phyloP scores from a whole-genome alignment of 2,329 filamentous ascomycete species.

The Microcera coccophila region DNA sequence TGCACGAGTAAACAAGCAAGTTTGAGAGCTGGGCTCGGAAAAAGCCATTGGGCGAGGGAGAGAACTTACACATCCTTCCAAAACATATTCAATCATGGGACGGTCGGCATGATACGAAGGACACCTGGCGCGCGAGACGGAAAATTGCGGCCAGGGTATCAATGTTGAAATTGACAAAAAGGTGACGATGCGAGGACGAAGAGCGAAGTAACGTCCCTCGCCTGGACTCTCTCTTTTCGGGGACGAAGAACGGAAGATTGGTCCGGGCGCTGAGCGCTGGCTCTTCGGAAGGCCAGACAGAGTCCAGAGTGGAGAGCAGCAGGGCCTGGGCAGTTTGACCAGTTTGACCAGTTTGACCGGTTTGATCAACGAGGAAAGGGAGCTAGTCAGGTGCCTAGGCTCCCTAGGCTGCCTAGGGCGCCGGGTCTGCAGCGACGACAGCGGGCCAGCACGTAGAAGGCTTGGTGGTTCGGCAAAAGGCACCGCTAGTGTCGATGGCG shows the following conservation, averaged over 20 bases:
- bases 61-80: slow-evolving; percentile 42
- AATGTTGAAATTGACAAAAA: slow-evolving; percentile 3
- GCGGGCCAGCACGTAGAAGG: background rate
- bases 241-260: background rate
- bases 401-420: too few relatives aligned
- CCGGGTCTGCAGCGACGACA: background rate
- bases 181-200: slow-evolving; percentile 14
- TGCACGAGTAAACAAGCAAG: slow-evolving; percentile 6
- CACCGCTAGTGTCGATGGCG: background rate
- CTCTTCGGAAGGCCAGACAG: background rate
- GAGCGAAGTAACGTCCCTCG: slow-evolving; percentile 1
- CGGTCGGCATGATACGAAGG: slow-evolving; percentile 32
- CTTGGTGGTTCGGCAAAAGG: background rate
- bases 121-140: slow-evolving; percentile 29
- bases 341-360: too few relatives aligned
- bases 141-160: slow-evolving; percentile 18
- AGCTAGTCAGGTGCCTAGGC: too few relatives aligned
- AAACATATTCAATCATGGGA: slow-evolving; percentile 37
- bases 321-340: slow-evolving; percentile 13
- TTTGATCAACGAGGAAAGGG: too few relatives aligned
- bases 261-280: background rate
- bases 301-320: slow-evolving; percentile 11
- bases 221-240: background rate
- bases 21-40: too few relatives aligned
- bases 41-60: slow-evolving; percentile 5